phyloP scores from a whole-genome alignment of 345 rosid genomes.

The Citropsis articulata region DNA sequence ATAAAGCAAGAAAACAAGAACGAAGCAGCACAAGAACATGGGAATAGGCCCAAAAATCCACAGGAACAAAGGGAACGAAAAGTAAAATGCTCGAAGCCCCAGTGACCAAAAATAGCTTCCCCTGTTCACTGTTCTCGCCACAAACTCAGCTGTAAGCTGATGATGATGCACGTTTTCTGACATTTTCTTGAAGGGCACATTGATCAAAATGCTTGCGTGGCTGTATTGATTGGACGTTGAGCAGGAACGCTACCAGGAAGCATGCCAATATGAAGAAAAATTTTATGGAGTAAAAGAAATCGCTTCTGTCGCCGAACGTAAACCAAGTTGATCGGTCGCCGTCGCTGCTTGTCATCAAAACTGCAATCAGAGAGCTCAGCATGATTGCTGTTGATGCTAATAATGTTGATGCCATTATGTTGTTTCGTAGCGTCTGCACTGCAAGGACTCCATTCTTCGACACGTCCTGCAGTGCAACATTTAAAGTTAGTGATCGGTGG shows the following conservation, averaged over 20 bases:
- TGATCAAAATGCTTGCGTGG: conserved; percentile 85
- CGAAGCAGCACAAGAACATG: conserved; percentile 58
- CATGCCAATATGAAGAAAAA: conserved; percentile 66
- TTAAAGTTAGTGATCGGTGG: background rate
- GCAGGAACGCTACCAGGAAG: conserved; percentile 64
- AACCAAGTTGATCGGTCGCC: conserved; percentile 33
- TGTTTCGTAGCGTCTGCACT: conserved; percentile 83
- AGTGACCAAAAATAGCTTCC: conserved; percentile 94
- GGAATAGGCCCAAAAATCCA: conserved; percentile 95
- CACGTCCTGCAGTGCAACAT: conserved; percentile 37
- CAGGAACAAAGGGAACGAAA: conserved; percentile 76
- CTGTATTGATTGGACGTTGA: conserved; percentile 77
- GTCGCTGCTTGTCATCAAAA: conserved; percentile 46
- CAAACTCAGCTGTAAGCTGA: conserved; percentile 53
- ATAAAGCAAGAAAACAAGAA: conserved; percentile 58
- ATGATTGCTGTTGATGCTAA: conserved; percentile 83
- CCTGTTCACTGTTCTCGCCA: conserved; percentile 59
- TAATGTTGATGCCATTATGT: conserved; percentile 93
- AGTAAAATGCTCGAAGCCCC: conserved; percentile 84
- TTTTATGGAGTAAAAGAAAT: conserved; percentile 51
- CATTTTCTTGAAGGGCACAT: conserved; percentile 64
- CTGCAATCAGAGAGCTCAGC: conserved; percentile 73
- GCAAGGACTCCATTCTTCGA: conserved; percentile 83
- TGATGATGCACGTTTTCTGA: conserved; percentile 25
- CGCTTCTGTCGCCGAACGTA: conserved; percentile 57